These are phyloP conservation scores for Schizothecium vesticola DNA, from an alignment of 495 filamentous ascomycete species.

Conservation along the genomic window DNA sequence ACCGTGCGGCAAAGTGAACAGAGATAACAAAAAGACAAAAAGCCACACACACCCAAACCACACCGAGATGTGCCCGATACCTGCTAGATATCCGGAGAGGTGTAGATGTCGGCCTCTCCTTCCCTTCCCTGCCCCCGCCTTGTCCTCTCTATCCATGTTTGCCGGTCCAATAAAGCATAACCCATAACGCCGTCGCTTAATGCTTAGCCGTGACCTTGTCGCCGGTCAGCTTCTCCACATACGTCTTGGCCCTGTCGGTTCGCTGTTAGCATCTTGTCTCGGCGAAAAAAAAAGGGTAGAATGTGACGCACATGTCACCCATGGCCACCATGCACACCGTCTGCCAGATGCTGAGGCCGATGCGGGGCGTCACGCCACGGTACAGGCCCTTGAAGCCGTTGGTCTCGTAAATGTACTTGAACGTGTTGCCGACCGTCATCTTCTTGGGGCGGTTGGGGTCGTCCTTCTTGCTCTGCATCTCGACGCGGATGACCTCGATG, in stretches of 20 bases:
- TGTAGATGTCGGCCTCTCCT: not conserved
- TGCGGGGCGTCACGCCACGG: constrained; percentile 88
- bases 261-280: constrained; percentile 11
- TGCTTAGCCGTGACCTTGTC: constrained; percentile 95
- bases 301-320: constrained; percentile 84
- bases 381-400: constrained; percentile 93
- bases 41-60: not conserved
- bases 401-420: constrained; percentile 83
- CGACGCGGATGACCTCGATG: constrained; percentile 98
- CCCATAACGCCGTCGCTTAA: constrained; percentile 50
- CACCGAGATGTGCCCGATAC: not conserved
- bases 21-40: not conserved
- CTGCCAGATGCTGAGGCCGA: constrained; percentile 96
- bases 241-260: constrained; percentile 82
- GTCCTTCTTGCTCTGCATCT: constrained; percentile 99
- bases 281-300: not conserved
- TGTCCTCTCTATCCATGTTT: not conserved
- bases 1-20: not conserved
- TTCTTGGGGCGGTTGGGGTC: constrained; percentile 98
- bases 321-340: constrained; percentile 99
- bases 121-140: not conserved
- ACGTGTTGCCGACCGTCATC: constrained; percentile 88
- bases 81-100: not conserved
- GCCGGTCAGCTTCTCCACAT: constrained; percentile 95
- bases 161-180: constrained; percentile 1